These are phyloP conservation scores for Rhodotorula sp. DNA, from an alignment of 1,284 basidiomycete species.

Conservation along the genomic window DNA sequence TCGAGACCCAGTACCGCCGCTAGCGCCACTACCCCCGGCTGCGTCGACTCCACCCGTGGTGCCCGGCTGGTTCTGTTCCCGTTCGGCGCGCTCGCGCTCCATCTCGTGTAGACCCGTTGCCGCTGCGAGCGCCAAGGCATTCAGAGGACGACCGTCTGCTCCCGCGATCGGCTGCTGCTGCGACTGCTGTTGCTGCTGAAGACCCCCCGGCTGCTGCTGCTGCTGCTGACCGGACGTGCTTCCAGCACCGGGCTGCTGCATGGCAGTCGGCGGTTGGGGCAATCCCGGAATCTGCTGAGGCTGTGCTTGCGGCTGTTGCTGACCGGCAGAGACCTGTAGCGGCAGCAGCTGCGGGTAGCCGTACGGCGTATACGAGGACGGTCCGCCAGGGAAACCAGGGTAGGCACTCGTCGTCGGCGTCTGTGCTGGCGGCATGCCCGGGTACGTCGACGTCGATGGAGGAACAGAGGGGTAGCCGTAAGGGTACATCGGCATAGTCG, in stretches of 20 bases:
- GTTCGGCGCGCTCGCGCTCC: slow-evolving; percentile 30
- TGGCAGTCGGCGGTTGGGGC: not conserved
- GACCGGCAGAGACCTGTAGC: slow-evolving; percentile 9
- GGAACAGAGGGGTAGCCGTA: slow-evolving; percentile 37
- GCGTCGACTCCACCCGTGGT: not conserved
- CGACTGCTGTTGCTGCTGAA: not conserved
- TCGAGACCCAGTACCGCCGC: too few relatives aligned
- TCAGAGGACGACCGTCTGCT: slow-evolving; percentile 28
- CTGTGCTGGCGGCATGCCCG: slow-evolving; percentile 16
- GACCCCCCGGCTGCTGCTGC: slow-evolving; percentile 6
- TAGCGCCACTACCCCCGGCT: not conserved
- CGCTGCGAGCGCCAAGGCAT: slow-evolving; percentile 36
- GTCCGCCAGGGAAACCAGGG: slow-evolving; percentile 25
- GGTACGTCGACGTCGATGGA: slow-evolving; percentile 21
- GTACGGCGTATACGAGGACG: slow-evolving; percentile 24
- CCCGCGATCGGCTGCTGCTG: slow-evolving; percentile 10
- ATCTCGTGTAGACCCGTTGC: slow-evolving; percentile 41
- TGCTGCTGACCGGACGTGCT: not conserved
- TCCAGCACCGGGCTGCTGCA: not conserved
- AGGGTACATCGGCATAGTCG: slow-evolving; percentile 35
- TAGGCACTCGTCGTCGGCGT: slow-evolving; percentile 14
- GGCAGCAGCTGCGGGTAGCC: slow-evolving; percentile 17
- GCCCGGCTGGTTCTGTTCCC: slow-evolving; percentile 7
- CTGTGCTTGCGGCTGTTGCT: slow-evolving; percentile 10
- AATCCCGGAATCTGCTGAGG: slow-evolving; percentile 1